Evolutionary conservation across 495 filamentous ascomycete species (phyloP), one percentile per base, ranked within the genome.

Genomic region (Arthonia radiata): DNA sequence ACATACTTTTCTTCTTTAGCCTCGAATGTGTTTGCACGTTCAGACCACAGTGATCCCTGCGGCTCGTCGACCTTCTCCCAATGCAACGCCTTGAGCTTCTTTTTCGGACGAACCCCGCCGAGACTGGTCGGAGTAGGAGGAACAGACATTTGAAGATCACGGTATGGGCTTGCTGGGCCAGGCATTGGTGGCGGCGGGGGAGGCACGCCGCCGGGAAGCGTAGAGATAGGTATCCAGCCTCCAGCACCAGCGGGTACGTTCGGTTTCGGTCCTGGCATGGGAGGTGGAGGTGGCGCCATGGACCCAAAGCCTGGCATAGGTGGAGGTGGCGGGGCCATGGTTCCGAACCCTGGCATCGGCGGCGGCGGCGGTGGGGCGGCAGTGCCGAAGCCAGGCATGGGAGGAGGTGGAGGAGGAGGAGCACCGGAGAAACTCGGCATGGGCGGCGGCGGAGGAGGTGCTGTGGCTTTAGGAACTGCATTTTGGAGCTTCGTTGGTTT

Each of bases 31-130:
- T 74, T 71, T 15, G 75, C 66, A 45, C 91, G 78, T 10, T 65
- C 53, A 21, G 86, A 86, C 89, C 89, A 97, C 33, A 94, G 78
- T 18, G 86, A 94, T 19, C 83, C 78, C 43, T 90, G 71, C 10
- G 80, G 76, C 27, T 79, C 60, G 47, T 97, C 86, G 19, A 97
- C 75, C 52, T 97, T 97, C 43, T 97, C 86, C 86, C 86, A 97
- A 54, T 97, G 86, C 34, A 97, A 62, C 18, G 86, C 82, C 64
- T 97, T 97, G 40, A 97, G 75, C 52, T 94, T 97, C 68, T 89
- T 93, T 61, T 92, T 94, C 17, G 89, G 82, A 37, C 83, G 59
- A 15, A 76, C 76, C 36, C 76, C 73, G 16, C 79, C 42, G 4
- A 47, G 36, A 6, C 34, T 34, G n/a, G 38, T 31, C 5, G 42